Evolutionary conservation across 441 rosid species (phyloP), one percentile per base, ranked within the genome.

Genomic region (Bruguiera hainesii): DNA sequence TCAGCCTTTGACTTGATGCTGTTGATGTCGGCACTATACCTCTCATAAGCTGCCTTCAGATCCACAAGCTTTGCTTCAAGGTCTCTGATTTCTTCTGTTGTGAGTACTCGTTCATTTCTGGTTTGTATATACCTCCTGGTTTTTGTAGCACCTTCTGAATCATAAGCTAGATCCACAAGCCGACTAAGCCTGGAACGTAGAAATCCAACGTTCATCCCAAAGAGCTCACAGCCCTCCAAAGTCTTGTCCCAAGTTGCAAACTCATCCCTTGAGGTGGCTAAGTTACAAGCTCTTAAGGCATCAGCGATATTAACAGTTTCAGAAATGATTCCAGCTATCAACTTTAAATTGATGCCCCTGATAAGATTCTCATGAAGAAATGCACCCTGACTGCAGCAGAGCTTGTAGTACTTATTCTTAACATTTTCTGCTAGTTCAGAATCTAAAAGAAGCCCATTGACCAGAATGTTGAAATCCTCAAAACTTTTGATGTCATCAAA

Each of bases 121-220:
- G 90, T 87, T 78, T 78, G 83, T 60, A 79, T 48, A 48, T 86
- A 85, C 79, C 81, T 84, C 73, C 81, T 78, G n/a, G 80, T 71
- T 28, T 81, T 83, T 35, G 63, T 60, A 10, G 88, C 84, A 52
- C 76, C 81, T 68, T 81, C 89, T 8, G 87, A 78, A n/a, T 84
- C 86, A 7, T 75, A 81, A 16, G 82, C 86, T 7, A 85, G 80
- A 63, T 56, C 65, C 37, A 78, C 74, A 72, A 88, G 87, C 69
- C 46, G 75, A 25, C 69, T 72, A 58, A 88, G 57, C 64, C 85
- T 79, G 28, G 79, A 73, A 26, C 78, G 85, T 71, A 88, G 74
- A 61, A 88, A 86, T 7, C 84, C 84, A n/a, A 86, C 80, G 56
- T 79, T 80, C 87, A 89, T 86, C 61, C 95, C 95, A 70, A 89